These are phyloP conservation scores for Kwoniella shandongensis DNA, from an alignment of 768 basidiomycete species.

Conservation along the genomic window DNA sequence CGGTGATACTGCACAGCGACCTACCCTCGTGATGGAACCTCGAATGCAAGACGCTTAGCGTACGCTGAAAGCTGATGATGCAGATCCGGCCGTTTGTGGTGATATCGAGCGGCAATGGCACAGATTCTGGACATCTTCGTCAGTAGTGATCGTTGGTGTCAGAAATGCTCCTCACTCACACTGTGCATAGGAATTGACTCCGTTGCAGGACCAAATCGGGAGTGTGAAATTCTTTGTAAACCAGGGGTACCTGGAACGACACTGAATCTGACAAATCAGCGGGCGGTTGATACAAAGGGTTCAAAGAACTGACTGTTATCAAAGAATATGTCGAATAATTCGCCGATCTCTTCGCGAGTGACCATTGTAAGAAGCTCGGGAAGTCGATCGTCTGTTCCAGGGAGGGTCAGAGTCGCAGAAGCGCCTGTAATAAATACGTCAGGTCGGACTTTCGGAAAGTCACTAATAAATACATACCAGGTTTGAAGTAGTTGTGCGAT, in stretches of 20 bases:
- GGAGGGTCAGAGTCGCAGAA: constrained; percentile 1
- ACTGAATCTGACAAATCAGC: constrained; percentile 40
- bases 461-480: too few relatives aligned
- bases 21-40: constrained; percentile 51
- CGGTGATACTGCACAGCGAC: background rate
- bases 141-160: constrained; percentile 46
- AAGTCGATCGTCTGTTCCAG: constrained; percentile 57
- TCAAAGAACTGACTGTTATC: constrained; percentile 50
- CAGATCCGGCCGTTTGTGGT: constrained; percentile 75
- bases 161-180: constrained; percentile 60
- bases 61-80: constrained; percentile 67
- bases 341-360: constrained; percentile 81
- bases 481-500: constrained; percentile 92
- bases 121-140: constrained; percentile 65
- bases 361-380: constrained; percentile 93
- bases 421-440: too few relatives aligned
- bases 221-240: constrained; percentile 88
- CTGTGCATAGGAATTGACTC: constrained; percentile 91
- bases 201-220: constrained; percentile 90
- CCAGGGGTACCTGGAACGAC: constrained; percentile 65
- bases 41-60: constrained; percentile 81
- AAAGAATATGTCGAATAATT: constrained; percentile 74
- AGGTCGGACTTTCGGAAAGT: too few relatives aligned
- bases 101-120: constrained; percentile 90
- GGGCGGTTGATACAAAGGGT: background rate